Conservation (phyloP, 305 asterid species). For the Solanum hybrid region DNA sequence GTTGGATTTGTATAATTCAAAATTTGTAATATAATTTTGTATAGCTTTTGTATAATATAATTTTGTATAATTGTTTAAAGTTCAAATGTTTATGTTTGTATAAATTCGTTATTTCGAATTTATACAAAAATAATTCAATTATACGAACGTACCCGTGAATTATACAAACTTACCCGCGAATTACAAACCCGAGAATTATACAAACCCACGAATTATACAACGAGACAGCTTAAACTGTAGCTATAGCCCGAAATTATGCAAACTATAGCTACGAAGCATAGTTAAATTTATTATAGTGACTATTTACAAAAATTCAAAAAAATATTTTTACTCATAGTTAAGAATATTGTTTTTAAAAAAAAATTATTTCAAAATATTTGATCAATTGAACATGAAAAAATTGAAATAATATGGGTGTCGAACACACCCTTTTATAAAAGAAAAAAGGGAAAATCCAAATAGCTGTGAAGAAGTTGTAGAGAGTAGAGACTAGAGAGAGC, state of each 20-base stretch:
- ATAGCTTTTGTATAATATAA: not conserved
- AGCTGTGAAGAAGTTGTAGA: not conserved
- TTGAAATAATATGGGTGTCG: not conserved
- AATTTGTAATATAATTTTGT: not conserved
- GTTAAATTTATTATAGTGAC: too few relatives aligned
- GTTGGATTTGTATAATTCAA: not conserved
- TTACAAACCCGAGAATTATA: too few relatives aligned
- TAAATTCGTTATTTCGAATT: not conserved
- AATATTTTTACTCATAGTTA: not conserved
- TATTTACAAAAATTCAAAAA: too few relatives aligned
- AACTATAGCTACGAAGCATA: too few relatives aligned
- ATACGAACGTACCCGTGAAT: not conserved
- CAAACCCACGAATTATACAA: too few relatives aligned
- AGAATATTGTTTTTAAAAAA: not conserved
- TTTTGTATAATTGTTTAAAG: too few relatives aligned
- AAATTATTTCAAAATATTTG: too few relatives aligned
- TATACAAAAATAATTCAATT: too few relatives aligned
- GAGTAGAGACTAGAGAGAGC: not conserved
- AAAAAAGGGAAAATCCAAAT: not conserved
- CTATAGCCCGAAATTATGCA: fast-evolving
- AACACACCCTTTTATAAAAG: not conserved
- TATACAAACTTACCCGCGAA: too few relatives aligned
- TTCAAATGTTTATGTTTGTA: not conserved
- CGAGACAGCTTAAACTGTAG: fast-evolving
- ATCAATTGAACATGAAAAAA: too few relatives aligned